These are phyloP conservation scores for Protomyces pachydermus DNA, from an alignment of 1,139 yeast species.

Conservation along the genomic window DNA sequence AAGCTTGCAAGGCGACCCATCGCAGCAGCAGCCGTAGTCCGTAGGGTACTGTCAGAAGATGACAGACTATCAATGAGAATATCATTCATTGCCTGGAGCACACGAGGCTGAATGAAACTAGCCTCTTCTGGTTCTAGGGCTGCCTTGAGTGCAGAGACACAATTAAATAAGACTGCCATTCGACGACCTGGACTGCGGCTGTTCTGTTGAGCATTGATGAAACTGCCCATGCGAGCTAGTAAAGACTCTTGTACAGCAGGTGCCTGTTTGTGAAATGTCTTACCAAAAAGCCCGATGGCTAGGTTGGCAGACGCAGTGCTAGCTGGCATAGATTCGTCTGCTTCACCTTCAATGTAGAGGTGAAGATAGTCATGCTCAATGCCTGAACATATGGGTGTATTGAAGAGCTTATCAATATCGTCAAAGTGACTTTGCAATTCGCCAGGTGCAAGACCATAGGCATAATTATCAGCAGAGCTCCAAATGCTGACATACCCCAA, in stretches of 20 bases:
- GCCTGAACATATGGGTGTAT: constrained; percentile 29
- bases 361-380: constrained; percentile 34
- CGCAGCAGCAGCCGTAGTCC: constrained; percentile 59
- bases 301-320: constrained; percentile 58
- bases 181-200: constrained; percentile 36
- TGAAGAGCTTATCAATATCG: constrained; percentile 26
- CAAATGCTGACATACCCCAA: constrained; percentile 40
- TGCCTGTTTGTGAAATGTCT: constrained; percentile 68
- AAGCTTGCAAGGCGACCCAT: constrained; percentile 57
- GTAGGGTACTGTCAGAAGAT: constrained; percentile 33
- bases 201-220: constrained; percentile 40
- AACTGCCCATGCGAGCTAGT: constrained; percentile 67
- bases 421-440: background rate
- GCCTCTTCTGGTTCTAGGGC: constrained; percentile 9
- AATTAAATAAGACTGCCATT: constrained; percentile 56
- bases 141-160: constrained; percentile 53
- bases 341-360: constrained; percentile 7
- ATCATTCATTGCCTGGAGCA: constrained; percentile 48
- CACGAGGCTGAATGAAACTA: constrained; percentile 1
- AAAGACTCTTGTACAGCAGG: constrained; percentile 78
- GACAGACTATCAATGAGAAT: constrained; percentile 45
- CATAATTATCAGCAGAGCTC: constrained; percentile 33
- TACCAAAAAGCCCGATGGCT: constrained; percentile 70
- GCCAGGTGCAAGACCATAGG: constrained; percentile 13
- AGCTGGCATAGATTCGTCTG: constrained; percentile 29